Evolutionary conservation across 2,329 filamentous ascomycete species (phyloP).

Genomic region (Daldinia sp.): DNA sequence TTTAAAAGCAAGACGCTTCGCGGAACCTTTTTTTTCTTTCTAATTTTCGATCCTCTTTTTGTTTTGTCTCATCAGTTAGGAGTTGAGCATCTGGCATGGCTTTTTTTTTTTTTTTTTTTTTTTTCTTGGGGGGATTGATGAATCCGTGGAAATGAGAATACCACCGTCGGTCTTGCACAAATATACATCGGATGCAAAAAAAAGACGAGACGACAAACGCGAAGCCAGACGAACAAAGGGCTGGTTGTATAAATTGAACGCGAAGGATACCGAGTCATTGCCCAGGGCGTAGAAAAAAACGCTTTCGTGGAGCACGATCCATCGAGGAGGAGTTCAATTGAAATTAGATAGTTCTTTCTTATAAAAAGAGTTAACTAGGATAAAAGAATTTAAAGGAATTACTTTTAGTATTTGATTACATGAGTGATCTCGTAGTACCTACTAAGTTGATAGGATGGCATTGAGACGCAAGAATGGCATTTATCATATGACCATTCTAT

Average conservation of each 20-base stretch:
- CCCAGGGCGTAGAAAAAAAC: background rate
- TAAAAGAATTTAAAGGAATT: constrained; percentile 8
- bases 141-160: constrained; percentile 28
- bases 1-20: constrained; percentile 46
- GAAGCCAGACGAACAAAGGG: background rate
- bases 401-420: background rate
- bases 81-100: constrained; percentile 32
- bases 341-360: constrained; percentile 25
- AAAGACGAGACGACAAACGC: constrained; percentile 5
- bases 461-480: background rate
- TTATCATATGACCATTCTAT: background rate
- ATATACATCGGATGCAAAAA: constrained; percentile 24
- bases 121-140: constrained; percentile 20
- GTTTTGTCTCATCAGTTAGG: constrained; percentile 31
- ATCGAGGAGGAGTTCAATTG: constrained; percentile 11
- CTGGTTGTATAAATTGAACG: constrained; percentile 31
- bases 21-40: constrained; percentile 15
- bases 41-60: background rate
- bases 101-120: background rate
- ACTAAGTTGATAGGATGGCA: background rate
- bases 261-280: constrained; percentile 16
- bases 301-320: constrained; percentile 7
- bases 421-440: background rate
- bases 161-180: constrained; percentile 18
- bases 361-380: constrained; percentile 26